These are phyloP conservation scores for Fusarium illudens DNA, from an alignment of 2,329 filamentous ascomycete species.

Conservation along the genomic window DNA sequence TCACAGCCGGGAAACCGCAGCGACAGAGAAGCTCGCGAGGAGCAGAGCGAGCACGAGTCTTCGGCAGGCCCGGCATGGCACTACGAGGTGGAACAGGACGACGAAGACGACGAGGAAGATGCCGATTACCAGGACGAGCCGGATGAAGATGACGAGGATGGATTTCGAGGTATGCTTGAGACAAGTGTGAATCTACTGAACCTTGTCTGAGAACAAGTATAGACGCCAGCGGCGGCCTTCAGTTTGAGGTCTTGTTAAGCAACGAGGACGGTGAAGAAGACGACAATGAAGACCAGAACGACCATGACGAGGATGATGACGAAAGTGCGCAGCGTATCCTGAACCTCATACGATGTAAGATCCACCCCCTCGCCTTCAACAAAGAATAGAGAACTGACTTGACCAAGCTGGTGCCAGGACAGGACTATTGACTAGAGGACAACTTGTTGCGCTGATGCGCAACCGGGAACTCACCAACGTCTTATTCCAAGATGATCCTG, in stretches of 20 bases:
- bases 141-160: conserved; percentile 40
- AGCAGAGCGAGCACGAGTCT: conserved; percentile 17
- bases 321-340: conserved; percentile 45
- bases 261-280: conserved; percentile 35
- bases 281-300: conserved; percentile 32
- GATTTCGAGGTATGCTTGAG: conserved; percentile 31
- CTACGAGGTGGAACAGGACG: conserved; percentile 40
- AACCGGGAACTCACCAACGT: conserved; percentile 50
- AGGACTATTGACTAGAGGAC: conserved; percentile 47
- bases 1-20: background rate
- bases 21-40: conserved; percentile 14
- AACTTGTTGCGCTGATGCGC: conserved; percentile 53
- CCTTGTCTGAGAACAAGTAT: background rate
- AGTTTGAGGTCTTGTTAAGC: conserved; percentile 34
- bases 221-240: conserved; percentile 28
- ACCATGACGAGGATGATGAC: conserved; percentile 39
- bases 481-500: conserved; percentile 50
- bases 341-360: conserved; percentile 44
- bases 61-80: conserved; percentile 22
- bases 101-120: conserved; percentile 47
- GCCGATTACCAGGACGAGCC: conserved; percentile 40
- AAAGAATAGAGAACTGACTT: conserved; percentile 10
- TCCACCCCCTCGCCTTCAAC: background rate
- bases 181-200: background rate
- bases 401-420: conserved; percentile 38